phyloP scores from a whole-genome alignment of 768 basidiomycete species.

The Pulveroboletus sp. region DNA sequence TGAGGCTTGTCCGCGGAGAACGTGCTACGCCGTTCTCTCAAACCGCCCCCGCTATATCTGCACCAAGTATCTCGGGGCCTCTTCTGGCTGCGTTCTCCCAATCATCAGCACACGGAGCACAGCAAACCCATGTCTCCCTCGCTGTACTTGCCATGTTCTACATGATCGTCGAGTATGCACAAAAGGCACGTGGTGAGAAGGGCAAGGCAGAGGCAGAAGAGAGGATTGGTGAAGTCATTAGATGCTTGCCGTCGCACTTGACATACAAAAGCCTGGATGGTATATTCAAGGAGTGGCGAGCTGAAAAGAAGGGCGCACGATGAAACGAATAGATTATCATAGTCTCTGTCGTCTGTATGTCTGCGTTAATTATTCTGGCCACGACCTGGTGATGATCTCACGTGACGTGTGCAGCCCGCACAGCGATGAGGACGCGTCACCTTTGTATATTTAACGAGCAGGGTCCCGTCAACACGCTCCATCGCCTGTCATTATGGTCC shows the following conservation, averaged over 20 bases:
- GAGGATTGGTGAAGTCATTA: conserved; percentile 82
- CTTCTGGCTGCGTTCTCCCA: conserved; percentile 64
- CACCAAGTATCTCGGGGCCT: conserved; percentile 62
- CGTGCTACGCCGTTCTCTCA: conserved; percentile 69
- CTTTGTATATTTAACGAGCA: background rate
- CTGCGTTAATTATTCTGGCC: conserved; percentile 7
- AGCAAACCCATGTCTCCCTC: conserved; percentile 92
- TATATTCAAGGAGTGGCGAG: conserved; percentile 90
- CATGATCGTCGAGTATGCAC: conserved; percentile 77
- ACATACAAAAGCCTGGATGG: conserved; percentile 91
- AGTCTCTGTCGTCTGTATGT: background rate
- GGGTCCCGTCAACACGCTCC: conserved; percentile 6
- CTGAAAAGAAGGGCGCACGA: conserved; percentile 72
- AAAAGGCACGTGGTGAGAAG: conserved; percentile 60
- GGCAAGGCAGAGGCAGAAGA: conserved; percentile 71
- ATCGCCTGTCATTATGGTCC: conserved; percentile 27
- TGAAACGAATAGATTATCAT: conserved; percentile 15
- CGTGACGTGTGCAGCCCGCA: conserved; percentile 19
- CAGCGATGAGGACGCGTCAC: conserved; percentile 35
- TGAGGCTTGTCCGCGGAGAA: conserved; percentile 88
- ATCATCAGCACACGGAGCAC: conserved; percentile 75
- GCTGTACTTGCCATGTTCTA: conserved; percentile 90
- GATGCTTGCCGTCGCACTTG: conserved; percentile 80
- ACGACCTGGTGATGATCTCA: conserved; percentile 9
- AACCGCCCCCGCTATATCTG: conserved; percentile 54